A percentile compares a stretch with the other conserved stretches of the same genome.
These are phyloP conservation scores for Acorus gramineus DNA, from an alignment of 106 monocot genomes.

Conservation along the genomic window DNA sequence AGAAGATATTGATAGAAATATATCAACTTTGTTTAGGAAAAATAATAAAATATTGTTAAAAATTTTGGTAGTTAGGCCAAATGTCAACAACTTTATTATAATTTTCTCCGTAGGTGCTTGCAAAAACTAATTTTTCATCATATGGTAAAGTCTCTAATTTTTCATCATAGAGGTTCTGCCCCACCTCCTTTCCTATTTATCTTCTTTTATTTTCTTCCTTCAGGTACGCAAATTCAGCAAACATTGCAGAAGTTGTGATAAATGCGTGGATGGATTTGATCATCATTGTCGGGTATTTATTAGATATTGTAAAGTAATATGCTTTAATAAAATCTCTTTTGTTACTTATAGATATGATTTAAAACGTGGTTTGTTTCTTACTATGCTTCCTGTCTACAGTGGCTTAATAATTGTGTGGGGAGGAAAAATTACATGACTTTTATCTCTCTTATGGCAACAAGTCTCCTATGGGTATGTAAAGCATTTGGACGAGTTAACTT, in stretches of 20 bases:
- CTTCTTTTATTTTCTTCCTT: slow-evolving; percentile 9
- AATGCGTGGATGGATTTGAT: slow-evolving; percentile 99
- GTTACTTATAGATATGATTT: no score
- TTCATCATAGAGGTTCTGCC: background rate
- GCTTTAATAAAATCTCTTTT: no score
- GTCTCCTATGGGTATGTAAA: slow-evolving; percentile 73
- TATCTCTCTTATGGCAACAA: slow-evolving; percentile 84
- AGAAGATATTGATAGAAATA: no score
- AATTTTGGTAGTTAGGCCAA: no score
- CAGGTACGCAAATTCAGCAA: slow-evolving; percentile 94
- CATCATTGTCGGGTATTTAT: slow-evolving; percentile 86
- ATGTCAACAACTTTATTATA: no score
- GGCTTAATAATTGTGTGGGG: slow-evolving; percentile 99
- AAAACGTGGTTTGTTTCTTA: no score
- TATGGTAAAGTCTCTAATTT: background rate
- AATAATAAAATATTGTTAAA: no score
- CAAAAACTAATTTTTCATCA: no score
- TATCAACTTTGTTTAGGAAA: no score
- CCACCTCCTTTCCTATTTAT: background rate
- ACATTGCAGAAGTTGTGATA: slow-evolving; percentile 98
- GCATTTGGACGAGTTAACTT: background rate
- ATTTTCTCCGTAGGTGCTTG: no score
- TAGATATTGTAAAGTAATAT: no score
- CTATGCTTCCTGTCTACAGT: slow-evolving; percentile 27
- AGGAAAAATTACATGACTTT: slow-evolving; percentile 93